Evolutionary conservation across 768 basidiomycete species (phyloP).

Genomic region (Jaapia argillacea): DNA sequence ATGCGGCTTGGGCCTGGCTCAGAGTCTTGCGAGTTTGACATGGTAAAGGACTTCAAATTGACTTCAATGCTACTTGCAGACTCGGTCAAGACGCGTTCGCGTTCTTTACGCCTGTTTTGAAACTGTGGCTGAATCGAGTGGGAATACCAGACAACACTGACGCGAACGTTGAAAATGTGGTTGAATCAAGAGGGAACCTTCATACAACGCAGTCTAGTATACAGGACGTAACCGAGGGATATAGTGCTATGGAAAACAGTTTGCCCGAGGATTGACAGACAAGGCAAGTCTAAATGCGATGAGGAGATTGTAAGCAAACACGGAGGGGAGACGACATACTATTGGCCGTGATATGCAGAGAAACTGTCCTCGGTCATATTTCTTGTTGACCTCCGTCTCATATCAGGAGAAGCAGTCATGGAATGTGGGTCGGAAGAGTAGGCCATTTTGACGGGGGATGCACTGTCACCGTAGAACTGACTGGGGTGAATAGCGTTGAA

Average conservation of each 20-base stretch:
- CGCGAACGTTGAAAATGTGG: no score
- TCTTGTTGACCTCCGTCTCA: neutral
- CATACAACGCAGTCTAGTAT: no score
- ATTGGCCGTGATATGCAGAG: neutral
- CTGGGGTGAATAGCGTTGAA: neutral
- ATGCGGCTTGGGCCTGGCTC: no score
- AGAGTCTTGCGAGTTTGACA: slow-evolving; percentile 4
- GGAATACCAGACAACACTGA: no score
- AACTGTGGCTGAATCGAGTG: no score
- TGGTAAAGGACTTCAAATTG: neutral
- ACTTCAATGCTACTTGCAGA: no score
- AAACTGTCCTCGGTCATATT: neutral
- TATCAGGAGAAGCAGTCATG: neutral
- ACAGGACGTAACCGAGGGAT: no score
- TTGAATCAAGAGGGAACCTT: no score
- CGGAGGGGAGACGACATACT: neutral
- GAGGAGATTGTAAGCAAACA: neutral
- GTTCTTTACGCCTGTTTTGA: slow-evolving; percentile 10
- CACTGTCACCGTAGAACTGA: neutral
- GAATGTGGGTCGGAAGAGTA: neutral
- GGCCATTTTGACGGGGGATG: neutral
- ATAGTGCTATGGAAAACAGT: no score
- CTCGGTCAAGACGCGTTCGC: slow-evolving; percentile 8
- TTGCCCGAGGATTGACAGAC: no score
- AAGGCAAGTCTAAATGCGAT: no score